Conservation (phyloP, 2,329 filamentous ascomycete species). For the Harringtonia lauricola region DNA sequence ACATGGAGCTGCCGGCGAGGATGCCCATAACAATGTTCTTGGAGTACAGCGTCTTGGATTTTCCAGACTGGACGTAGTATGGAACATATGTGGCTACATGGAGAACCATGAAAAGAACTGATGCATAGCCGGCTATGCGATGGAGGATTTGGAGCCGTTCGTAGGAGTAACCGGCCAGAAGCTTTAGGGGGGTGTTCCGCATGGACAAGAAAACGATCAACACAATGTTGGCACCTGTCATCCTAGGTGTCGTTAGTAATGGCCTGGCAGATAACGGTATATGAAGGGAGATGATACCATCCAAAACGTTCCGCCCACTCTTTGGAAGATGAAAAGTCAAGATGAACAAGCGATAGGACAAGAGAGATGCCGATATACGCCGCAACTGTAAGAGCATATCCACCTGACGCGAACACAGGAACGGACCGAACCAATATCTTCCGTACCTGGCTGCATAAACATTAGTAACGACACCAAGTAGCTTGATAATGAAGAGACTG, state of each 20-base stretch:
- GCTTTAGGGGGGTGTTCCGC: constrained; percentile 35
- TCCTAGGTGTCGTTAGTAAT: no score
- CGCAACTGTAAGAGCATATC: no score
- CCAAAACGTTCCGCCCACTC: background rate
- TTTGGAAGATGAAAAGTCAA: no score
- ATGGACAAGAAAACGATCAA: constrained; percentile 34
- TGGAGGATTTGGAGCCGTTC: constrained; percentile 36
- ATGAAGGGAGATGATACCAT: no score
- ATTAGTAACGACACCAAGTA: no score
- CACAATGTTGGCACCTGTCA: constrained; percentile 31
- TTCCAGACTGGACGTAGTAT: constrained; percentile 16
- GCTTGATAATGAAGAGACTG: no score
- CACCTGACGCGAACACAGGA: no score
- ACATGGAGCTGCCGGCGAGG: constrained; percentile 23
- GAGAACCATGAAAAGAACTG: constrained; percentile 22
- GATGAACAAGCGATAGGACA: no score
- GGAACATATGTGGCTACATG: constrained; percentile 25
- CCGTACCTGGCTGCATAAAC: no score
- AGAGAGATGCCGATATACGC: no score
- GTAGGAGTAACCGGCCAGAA: constrained; percentile 31
- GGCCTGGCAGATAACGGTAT: no score
- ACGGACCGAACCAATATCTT: no score
- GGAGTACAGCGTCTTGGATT: constrained; percentile 15
- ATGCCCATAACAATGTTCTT: constrained; percentile 23
- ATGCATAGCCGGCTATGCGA: constrained; percentile 31